phyloP scores from a whole-genome alignment of 2,329 filamentous ascomycete genomes.

The Exophiala lecanii-corni region DNA sequence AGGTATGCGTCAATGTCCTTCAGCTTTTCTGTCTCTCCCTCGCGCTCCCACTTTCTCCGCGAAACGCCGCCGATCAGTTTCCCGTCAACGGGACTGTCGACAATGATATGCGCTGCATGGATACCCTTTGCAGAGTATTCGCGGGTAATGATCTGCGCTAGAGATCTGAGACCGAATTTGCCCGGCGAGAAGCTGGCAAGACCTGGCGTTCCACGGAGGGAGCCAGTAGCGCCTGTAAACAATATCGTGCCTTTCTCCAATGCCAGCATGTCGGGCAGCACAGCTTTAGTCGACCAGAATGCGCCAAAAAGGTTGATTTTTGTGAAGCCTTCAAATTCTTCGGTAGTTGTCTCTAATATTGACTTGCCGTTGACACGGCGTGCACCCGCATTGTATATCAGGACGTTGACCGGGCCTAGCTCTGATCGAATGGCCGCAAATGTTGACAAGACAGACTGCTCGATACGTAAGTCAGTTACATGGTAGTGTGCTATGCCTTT shows the following conservation, averaged over 20 bases:
- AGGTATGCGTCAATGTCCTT: conserved; percentile 17
- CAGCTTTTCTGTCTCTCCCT: conserved; percentile 14
- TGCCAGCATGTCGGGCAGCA: conserved; percentile 22
- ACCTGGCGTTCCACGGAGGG: conserved; percentile 18
- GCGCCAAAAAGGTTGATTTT: conserved; percentile 25
- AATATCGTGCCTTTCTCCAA: conserved; percentile 19
- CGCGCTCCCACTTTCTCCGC: conserved; percentile 16
- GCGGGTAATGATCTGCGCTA: conserved; percentile 48
- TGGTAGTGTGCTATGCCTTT: conserved; percentile 15
- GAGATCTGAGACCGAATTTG: conserved; percentile 46
- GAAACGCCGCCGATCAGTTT: conserved; percentile 27
- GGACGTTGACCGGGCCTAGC: conserved; percentile 16
- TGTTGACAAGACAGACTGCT: conserved; percentile 12
- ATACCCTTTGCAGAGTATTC: conserved; percentile 54
- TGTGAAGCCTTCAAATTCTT: conserved; percentile 24
- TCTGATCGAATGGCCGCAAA: conserved; percentile 16
- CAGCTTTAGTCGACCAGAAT: conserved; percentile 23
- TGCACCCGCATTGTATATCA: conserved; percentile 23
- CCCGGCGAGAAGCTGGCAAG: conserved; percentile 22
- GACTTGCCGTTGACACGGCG: conserved; percentile 21
- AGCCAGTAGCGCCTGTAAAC: conserved; percentile 21
- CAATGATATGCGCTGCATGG: conserved; percentile 53
- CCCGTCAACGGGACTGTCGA: conserved; percentile 50
- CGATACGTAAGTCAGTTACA: conserved; percentile 20
- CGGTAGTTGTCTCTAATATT: conserved; percentile 19